These are phyloP conservation scores for Poronia punctata DNA, from an alignment of 495 filamentous ascomycete species.

Conservation along the genomic window DNA sequence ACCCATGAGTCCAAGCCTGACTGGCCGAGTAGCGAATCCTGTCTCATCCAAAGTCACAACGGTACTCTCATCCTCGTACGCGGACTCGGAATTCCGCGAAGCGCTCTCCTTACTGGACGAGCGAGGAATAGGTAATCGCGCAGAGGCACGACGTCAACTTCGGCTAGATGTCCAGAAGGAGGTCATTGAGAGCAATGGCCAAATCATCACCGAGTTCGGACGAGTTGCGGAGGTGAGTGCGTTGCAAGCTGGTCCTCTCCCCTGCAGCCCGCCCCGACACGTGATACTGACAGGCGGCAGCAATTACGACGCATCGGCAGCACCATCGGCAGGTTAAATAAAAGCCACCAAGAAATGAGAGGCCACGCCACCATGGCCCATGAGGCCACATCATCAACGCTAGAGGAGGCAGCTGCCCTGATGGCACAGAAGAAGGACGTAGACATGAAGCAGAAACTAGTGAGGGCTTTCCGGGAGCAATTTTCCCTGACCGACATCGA, in stretches of 20 bases:
- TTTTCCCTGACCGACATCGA: conserved; percentile 83
- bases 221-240: conserved; percentile 79
- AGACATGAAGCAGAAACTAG: conserved; percentile 76
- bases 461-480: conserved; percentile 76
- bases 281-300: no score
- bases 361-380: conserved; percentile 66
- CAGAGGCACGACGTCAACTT: conserved; percentile 72
- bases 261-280: no score
- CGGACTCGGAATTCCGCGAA: conserved; percentile 86
- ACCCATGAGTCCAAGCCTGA: conserved; percentile 4
- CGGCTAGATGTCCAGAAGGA: conserved; percentile 85
- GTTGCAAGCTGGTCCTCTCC: no score
- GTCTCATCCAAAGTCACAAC: conserved; percentile 68
- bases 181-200: conserved; percentile 87
- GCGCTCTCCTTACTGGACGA: conserved; percentile 71
- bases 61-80: conserved; percentile 86
- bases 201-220: conserved; percentile 85
- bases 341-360: conserved; percentile 75
- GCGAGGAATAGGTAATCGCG: conserved; percentile 62
- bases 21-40: conserved; percentile 40
- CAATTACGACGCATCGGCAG: conserved; percentile 83
- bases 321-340: conserved; percentile 70
- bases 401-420: conserved; percentile 71
- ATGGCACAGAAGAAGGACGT: conserved; percentile 68
- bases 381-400: conserved; percentile 64